These are phyloP conservation scores for Pichia nanzhaoensis DNA, from an alignment of 805 yeast species.

Conservation along the genomic window DNA sequence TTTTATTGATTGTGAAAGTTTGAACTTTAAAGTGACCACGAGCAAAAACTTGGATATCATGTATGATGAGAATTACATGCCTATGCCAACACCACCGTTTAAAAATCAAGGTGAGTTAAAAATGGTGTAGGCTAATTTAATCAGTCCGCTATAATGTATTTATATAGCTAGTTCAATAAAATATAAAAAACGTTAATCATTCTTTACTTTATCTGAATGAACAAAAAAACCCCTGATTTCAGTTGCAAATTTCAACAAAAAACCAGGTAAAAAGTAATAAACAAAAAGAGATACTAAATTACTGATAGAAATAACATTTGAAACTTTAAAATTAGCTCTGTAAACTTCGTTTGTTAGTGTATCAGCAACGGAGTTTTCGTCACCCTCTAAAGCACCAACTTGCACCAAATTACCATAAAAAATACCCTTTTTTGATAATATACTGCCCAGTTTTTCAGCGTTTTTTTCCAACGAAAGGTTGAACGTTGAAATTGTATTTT, in stretches of 20 bases:
- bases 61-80: conserved; percentile 38
- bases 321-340: conserved; percentile 4
- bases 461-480: conserved; percentile 4
- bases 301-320: background rate
- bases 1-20: conserved; percentile 48
- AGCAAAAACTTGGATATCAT: conserved; percentile 55
- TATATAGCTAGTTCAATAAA: no score
- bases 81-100: conserved; percentile 29
- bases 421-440: background rate
- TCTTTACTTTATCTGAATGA: background rate
- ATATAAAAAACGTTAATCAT: background rate
- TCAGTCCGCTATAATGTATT: no score
- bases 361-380: conserved; percentile 7
- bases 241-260: background rate
- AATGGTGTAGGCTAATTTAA: conserved; percentile 1
- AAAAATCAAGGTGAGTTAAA: conserved; percentile 7
- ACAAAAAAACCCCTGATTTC: background rate
- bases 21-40: conserved; percentile 43
- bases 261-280: conserved; percentile 7
- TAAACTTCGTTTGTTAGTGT: conserved; percentile 2
- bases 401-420: conserved; percentile 2
- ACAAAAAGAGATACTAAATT: conserved; percentile 3
- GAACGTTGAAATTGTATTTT: conserved; percentile 1
- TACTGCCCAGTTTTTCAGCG: background rate
- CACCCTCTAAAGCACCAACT: conserved; percentile 3